phyloP scores from a whole-genome alignment of 768 basidiomycete species.

The Pisolithus marmoratus region DNA sequence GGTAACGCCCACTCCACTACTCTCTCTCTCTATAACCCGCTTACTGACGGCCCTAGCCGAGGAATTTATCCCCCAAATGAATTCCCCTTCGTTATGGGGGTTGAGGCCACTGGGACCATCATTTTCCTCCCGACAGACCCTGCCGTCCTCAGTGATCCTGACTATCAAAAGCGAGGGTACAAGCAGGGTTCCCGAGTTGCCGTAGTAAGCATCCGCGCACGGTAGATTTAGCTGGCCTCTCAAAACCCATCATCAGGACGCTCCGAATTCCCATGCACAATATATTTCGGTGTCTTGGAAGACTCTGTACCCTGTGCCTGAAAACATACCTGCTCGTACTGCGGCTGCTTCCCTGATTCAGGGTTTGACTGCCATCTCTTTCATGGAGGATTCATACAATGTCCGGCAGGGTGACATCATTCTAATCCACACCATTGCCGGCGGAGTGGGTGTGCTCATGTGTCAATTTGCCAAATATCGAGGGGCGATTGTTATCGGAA shows the following conservation, averaged over 20 bases:
- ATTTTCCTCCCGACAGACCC: slow-evolving; percentile 67
- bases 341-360: slow-evolving; percentile 71
- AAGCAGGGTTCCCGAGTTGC: slow-evolving; percentile 69
- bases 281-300: slow-evolving; percentile 66
- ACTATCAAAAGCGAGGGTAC: slow-evolving; percentile 60
- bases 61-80: slow-evolving; percentile 57
- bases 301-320: slow-evolving; percentile 60
- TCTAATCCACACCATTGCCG: slow-evolving; percentile 87
- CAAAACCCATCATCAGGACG: slow-evolving; percentile 30
- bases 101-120: slow-evolving; percentile 74
- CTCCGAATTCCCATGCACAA: slow-evolving; percentile 55
- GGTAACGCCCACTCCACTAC: slow-evolving; percentile 44
- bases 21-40: background rate
- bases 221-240: background rate
- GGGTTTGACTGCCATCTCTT: slow-evolving; percentile 70
- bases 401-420: slow-evolving; percentile 77
- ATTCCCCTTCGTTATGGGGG: slow-evolving; percentile 68
- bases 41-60: slow-evolving; percentile 29
- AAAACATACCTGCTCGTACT: slow-evolving; percentile 47
- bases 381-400: slow-evolving; percentile 80
- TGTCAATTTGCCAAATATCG: slow-evolving; percentile 62
- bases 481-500: slow-evolving; percentile 91
- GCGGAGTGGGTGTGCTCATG: slow-evolving; percentile 73
- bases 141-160: slow-evolving; percentile 50
- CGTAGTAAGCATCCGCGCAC: slow-evolving; percentile 40